These are phyloP conservation scores for Xanthoceras sorbifolium DNA, from an alignment of 345 rosid species.

Conservation along the genomic window DNA sequence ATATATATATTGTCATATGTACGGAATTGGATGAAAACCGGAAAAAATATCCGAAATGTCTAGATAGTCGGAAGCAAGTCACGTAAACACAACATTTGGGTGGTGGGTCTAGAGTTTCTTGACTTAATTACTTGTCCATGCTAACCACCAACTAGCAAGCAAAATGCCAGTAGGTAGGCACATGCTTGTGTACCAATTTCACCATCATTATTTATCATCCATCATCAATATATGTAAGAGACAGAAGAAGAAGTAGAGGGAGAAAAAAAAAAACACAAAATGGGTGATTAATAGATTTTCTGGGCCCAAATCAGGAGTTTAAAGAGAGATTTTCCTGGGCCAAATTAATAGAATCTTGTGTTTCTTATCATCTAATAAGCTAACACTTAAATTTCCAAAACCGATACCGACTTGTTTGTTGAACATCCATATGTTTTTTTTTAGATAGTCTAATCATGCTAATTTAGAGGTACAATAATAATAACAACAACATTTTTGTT, in stretches of 20 bases:
- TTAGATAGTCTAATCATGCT: conserved; percentile 29
- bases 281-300: conserved; percentile 13
- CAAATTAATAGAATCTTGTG: conserved; percentile 3
- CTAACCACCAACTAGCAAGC: conserved; percentile 15
- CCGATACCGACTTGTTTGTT: conserved; percentile 18
- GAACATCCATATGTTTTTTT: neutral
- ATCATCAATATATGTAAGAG: conserved; percentile 10
- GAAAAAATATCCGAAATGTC: conserved; percentile 1
- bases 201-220: neutral
- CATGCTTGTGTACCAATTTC: neutral
- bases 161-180: neutral
- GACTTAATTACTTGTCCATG: neutral
- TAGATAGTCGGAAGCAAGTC: neutral
- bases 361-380: conserved; percentile 1
- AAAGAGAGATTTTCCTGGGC: neutral
- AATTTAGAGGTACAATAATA: conserved; percentile 7
- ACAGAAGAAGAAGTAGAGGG: neutral
- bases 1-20: neutral
- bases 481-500: neutral
- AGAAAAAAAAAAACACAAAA: neutral
- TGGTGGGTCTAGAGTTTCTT: conserved; percentile 12
- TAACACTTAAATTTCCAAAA: conserved; percentile 8
- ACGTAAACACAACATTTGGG: neutral
- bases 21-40: neutral
- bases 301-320: conserved; percentile 13